Conservation (phyloP, 441 rosid genomes). For the Codiaeum variegatum region DNA sequence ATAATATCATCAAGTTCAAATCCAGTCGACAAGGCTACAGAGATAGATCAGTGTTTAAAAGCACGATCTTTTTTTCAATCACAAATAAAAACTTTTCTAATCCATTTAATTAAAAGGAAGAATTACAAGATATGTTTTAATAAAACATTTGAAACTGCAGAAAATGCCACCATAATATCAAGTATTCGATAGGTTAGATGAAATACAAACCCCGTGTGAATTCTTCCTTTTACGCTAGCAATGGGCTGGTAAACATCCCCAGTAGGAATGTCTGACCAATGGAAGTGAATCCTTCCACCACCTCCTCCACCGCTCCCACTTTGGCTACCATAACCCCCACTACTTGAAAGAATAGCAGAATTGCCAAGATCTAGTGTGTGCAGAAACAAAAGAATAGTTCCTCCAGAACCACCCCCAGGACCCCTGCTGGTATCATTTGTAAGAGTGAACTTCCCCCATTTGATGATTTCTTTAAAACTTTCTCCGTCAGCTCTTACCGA, state of each 20-base stretch:
- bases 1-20: not conserved
- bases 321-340: conserved; percentile 84
- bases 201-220: conserved; percentile 60
- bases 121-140: not conserved
- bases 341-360: conserved; percentile 78
- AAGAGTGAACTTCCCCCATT: conserved; percentile 24
- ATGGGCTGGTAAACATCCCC: conserved; percentile 99
- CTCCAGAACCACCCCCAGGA: conserved; percentile 99
- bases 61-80: not conserved
- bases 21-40: not conserved
- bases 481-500: conserved; percentile 86
- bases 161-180: not conserved
- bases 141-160: not conserved
- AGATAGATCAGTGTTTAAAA: not conserved
- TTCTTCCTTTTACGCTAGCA: conserved; percentile 77
- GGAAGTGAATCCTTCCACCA: conserved; percentile 99
- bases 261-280: conserved; percentile 95
- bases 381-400: conserved; percentile 83
- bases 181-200: conserved; percentile 9
- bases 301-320: conserved; percentile 96
- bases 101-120: not conserved
- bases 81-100: not conserved
- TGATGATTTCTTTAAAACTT: conserved; percentile 39
- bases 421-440: conserved; percentile 36
- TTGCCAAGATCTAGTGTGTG: conserved; percentile 53